These are phyloP conservation scores for Leucosporidium creatinivorum DNA, from an alignment of 768 basidiomycete species.

Conservation along the genomic window DNA sequence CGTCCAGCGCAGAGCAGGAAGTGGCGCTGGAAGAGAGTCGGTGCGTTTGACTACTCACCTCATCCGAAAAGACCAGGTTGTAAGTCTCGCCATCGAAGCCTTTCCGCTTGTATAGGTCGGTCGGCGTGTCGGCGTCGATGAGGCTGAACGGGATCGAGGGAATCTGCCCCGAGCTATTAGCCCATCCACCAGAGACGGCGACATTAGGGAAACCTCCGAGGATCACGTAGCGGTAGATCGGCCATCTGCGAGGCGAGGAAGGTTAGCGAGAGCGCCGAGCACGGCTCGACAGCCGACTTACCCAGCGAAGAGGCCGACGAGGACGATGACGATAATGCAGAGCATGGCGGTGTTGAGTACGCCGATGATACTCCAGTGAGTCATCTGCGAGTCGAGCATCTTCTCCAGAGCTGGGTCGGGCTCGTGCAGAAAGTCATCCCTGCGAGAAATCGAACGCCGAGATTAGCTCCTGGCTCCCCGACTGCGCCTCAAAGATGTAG, in stretches of 20 bases:
- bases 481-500: not conserved
- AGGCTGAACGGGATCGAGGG: constrained; percentile 55
- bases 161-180: constrained; percentile 77
- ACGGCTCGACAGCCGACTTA: not conserved
- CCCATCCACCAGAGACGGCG: constrained; percentile 48
- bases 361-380: constrained; percentile 70
- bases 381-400: constrained; percentile 47
- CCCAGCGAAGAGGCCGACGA: constrained; percentile 77
- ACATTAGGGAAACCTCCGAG: not conserved
- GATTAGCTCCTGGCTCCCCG: not conserved
- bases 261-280: not conserved
- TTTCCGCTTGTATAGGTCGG: constrained; percentile 6
- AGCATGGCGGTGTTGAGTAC: constrained; percentile 70
- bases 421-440: constrained; percentile 32
- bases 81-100: constrained; percentile 69
- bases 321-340: constrained; percentile 58
- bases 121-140: constrained; percentile 53
- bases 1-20: too few species aligned
- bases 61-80: constrained; percentile 79
- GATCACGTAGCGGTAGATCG: constrained; percentile 47
- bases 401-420: constrained; percentile 47
- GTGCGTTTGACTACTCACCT: constrained; percentile 40
- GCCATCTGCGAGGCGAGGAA: constrained; percentile 47
- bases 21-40: too few species aligned
- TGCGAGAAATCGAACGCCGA: not conserved